phyloP scores from a whole-genome alignment of 2,329 filamentous ascomycete species.

The Neophaeococcomyces aloes region DNA sequence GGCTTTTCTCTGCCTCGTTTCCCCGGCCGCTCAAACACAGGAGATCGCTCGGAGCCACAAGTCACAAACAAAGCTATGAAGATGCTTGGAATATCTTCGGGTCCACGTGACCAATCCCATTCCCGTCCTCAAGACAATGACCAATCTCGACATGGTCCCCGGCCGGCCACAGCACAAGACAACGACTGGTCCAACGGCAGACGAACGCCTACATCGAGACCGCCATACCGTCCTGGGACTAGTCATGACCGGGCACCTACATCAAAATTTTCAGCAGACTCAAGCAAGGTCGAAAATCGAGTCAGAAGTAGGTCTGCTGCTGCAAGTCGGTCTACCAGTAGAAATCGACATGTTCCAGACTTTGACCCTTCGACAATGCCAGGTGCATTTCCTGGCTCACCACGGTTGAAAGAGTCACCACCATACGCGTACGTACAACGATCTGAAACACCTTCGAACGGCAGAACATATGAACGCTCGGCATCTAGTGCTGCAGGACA shows the following conservation, averaged over 20 bases:
- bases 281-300: constrained; percentile 23
- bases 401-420: constrained; percentile 18
- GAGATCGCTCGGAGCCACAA: constrained; percentile 23
- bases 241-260: constrained; percentile 2
- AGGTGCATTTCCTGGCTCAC: constrained; percentile 8
- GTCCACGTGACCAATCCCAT: constrained; percentile 1
- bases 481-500: background rate
- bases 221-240: background rate
- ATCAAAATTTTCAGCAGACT: constrained; percentile 22
- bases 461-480: constrained; percentile 1
- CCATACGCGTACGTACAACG: background rate
- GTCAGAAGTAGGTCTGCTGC: constrained; percentile 47
- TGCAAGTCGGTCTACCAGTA: constrained; percentile 45
- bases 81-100: constrained; percentile 29
- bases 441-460: background rate
- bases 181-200: background rate
- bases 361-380: constrained; percentile 26
- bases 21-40: constrained; percentile 35
- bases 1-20: constrained; percentile 28
- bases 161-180: background rate
- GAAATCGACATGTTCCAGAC: constrained; percentile 39
- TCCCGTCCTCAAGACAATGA: background rate
- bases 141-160: constrained; percentile 2
- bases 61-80: constrained; percentile 31
- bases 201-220: background rate